Base-by-base conservation (phyloP, 139 green algal genomes). In the Spirogloea muscicola region DNA sequence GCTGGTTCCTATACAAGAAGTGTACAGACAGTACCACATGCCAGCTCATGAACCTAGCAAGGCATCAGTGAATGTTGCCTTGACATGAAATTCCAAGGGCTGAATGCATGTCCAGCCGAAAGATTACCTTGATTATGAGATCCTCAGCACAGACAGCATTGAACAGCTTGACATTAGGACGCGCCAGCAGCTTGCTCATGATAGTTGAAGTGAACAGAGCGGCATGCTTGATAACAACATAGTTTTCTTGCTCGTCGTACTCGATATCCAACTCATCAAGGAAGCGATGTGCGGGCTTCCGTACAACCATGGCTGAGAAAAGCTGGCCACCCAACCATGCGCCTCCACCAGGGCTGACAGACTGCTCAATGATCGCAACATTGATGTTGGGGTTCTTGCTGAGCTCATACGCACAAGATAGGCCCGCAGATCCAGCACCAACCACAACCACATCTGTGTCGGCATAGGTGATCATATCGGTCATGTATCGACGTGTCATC, bases 271-370 rank as follows among this genome's bases (percentile, higher is more conserved):
- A 68, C 77, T 96, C 93, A 70, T 94, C 87, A 71, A 98, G 83
- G 55, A 98, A 88, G 9, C 81, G 58, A 82, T 98, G 86, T 3
- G 91, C 93, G 0, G 93, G 93, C 92, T 97, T 97, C 74, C 93
- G 91, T 3, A 96, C 79, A 2, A 97, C 85, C 93, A 97, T 97
- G 62, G 88, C 89, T 46, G 79, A 90, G 82, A 97, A 94, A 4
- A 97, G 90, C 89, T 97, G 94, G 39, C 94, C 94, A 55, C 92
- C 94, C 68, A 98, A 79, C 94, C 94, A 98, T 16, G 94, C 91
- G 49, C 94, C 94, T 71, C 80, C 80, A 51, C 80, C 80, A 7
- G 80, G 80, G 33, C 39, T 10, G 2, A 86, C 80, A 27, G 67
- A 72, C 71, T 83, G 63, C 89, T 98, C 93, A 41, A 98, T 92